Base-by-base conservation (phyloP, 2,329 filamentous ascomycete genomes). In the Beauveria australis region DNA sequence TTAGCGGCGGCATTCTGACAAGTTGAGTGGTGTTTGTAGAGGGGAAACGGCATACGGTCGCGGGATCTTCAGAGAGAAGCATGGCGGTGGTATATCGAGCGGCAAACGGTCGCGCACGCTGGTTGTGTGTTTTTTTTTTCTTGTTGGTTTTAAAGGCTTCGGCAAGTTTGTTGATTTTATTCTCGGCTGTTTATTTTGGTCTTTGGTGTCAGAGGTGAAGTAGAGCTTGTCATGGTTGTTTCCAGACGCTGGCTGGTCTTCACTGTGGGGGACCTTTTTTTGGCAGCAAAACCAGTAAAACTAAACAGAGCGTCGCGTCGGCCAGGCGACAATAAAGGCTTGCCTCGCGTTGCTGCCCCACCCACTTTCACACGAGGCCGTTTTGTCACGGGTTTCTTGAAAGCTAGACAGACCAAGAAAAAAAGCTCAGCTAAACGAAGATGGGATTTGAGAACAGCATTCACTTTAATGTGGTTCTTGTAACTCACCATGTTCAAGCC, bases 11-110 rank as follows among this genome's bases (percentile, higher is more conserved):
- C 9, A 56, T 57, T 49, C 7, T 43, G 41, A n/a, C 7, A 8
- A 53, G 59, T 48, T 44, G 3, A 43, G 51, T 51, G 28, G 5
- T 24, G n/a, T 30, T 22, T 43, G 37, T 24, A 7, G 37, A 8
- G 22, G 19, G 30, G n/a, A 26, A 4, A n/a, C n/a, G 6, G 58
- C 84, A 63, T 84, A 95, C 91, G 49, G 87, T 88, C 49, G 89
- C 89, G 66, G 92, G 93, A 73, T 94, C 90, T 78, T 97, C 92
- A 76, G 96, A 91, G 76, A 97, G 90, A 73, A 97, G 82, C 89
- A 97, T 97, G 65, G 76, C 49, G 19, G 54, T 3, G 8, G 5
- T n/a, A 6, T 41, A 5, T 40, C 8, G 19, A 37, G 54, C 19
- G 54, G 28, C 43, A 28, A 18, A n/a, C 52, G 24, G 52, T 41